Base-by-base conservation (phyloP, 148 eudicot genomes). In the Fagopyrum esculentum region DNA sequence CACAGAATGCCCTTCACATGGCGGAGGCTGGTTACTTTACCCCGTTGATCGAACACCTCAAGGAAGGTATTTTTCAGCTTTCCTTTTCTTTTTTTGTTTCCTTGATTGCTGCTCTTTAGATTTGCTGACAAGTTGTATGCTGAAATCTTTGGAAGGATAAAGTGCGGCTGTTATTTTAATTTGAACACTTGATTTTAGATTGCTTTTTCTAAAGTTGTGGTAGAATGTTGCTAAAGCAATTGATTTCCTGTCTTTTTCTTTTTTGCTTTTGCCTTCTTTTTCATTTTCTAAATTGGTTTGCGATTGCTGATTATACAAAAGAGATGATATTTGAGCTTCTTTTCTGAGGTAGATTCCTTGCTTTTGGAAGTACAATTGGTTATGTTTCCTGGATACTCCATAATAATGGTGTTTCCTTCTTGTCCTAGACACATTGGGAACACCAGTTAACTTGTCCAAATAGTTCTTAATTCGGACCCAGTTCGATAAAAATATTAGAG, bases 1-100 rank as follows among this genome's bases (percentile, higher is more conserved):
- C 96, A 51, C 98, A 95, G 68, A 89, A 92, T 86, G 98, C 91
- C 78, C 97, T 95, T 81, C 91, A 88, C 72, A 95, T 95, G 96
- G 96, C 98, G 15, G 97, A 95, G 85, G 89, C 98, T 49, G 97
- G 91, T 73, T 92, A 92, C 71, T 92, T 92, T 81, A 88, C 76
- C 79, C 98, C 98, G 72, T 73, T 95, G 40, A 81, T 90, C 30
- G 87, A 87, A 17, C 92, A 90, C 81, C 87, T 95, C 1, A 87
- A 79, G 48, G 86, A 92, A 86, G 98, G 98, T 95, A 90, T 57
- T 9, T 40, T 52, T 40, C 47, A 43, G n/a, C 19, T 29, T 35
- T 49, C 17, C 55, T 49, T 76, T 7, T 8, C 48, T 2, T 7
- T 46, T 35, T 11, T 61, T 29, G 49, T 54, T 29, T 59, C 75